Percentiles rank a stretch among this genome's conserved stretches.
Evolutionary conservation across 805 yeast species (phyloP).

Genomic region (Candida andamanensis): DNA sequence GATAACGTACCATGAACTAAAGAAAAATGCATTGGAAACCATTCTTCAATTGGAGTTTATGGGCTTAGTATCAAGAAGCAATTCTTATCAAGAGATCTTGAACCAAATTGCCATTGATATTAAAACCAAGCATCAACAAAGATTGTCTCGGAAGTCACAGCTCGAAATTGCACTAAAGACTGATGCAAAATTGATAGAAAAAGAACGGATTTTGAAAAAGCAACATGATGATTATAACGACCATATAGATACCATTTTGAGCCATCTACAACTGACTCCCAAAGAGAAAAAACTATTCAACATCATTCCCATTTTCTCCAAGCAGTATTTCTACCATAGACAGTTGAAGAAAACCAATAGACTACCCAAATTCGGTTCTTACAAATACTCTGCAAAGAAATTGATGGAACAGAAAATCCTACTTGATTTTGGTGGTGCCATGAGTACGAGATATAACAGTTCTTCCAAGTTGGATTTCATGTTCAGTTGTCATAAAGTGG

Average conservation of each 20-base stretch:
- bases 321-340: constrained; percentile 70
- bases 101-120: constrained; percentile 85
- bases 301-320: constrained; percentile 55
- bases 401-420: constrained; percentile 70
- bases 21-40: constrained; percentile 67
- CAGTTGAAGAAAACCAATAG: constrained; percentile 63
- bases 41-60: constrained; percentile 68
- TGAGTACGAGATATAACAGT: constrained; percentile 33
- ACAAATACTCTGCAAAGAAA: constrained; percentile 69
- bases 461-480: constrained; percentile 67
- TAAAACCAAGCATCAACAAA: constrained; percentile 40
- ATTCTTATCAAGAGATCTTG: constrained; percentile 72
- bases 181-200: constrained; percentile 37
- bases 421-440: constrained; percentile 52
- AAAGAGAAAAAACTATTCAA: constrained; percentile 43
- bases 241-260: constrained; percentile 42
- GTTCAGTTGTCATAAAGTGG: constrained; percentile 70
- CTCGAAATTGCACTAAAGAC: constrained; percentile 38
- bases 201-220: constrained; percentile 40
- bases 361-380: constrained; percentile 71
- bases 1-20: constrained; percentile 66
- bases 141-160: constrained; percentile 38
- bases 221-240: constrained; percentile 43
- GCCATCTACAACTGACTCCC: constrained; percentile 40
- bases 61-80: constrained; percentile 58